phyloP scores from a whole-genome alignment of 2,329 filamentous ascomycete species.

The Sclerotinia trifoliorum region DNA sequence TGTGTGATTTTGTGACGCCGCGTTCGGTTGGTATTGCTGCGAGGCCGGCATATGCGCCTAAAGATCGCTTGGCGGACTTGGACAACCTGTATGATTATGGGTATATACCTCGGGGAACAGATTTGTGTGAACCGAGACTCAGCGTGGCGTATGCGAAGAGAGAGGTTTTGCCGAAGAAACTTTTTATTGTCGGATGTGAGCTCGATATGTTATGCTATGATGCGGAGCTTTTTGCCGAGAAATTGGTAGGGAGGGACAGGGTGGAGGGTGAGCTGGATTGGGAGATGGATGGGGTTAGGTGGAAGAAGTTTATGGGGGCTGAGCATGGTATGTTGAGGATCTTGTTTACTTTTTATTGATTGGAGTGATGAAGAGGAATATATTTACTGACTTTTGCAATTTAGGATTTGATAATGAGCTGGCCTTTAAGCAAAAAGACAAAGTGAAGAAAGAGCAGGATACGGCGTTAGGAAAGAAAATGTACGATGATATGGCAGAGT shows the following conservation, averaged over 20 bases:
- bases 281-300: constrained; percentile 19
- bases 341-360: background rate
- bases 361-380: background rate
- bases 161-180: constrained; percentile 25
- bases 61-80: constrained; percentile 25
- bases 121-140: constrained; percentile 31
- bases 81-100: constrained; percentile 26
- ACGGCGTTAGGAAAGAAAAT: constrained; percentile 9
- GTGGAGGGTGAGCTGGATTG: constrained; percentile 8
- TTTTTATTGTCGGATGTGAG: constrained; percentile 30
- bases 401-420: constrained; percentile 8
- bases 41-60: constrained; percentile 31
- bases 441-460: background rate
- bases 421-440: background rate
- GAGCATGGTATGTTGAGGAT: constrained; percentile 18
- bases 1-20: constrained; percentile 43
- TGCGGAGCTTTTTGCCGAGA: constrained; percentile 28
- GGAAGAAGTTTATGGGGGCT: constrained; percentile 19
- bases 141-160: constrained; percentile 26
- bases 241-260: constrained; percentile 23
- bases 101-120: constrained; percentile 27
- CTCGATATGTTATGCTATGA: constrained; percentile 34
- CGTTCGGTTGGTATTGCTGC: constrained; percentile 35
- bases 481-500: constrained; percentile 19
- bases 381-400: background rate